phyloP scores from a whole-genome alignment of 176 grass and related monocot genomes.

The Oryza glumipatula region DNA sequence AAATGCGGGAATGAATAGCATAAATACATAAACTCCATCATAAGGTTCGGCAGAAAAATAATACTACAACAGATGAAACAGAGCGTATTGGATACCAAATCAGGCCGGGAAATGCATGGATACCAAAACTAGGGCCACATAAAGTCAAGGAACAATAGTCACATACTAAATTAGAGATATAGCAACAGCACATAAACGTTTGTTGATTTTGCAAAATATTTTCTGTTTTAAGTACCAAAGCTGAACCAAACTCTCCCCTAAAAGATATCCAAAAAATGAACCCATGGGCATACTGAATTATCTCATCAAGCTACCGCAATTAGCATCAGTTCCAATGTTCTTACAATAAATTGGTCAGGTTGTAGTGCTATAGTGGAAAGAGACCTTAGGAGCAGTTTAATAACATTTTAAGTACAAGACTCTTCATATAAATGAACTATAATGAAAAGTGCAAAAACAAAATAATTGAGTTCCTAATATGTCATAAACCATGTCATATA shows the following conservation, averaged over 20 bases:
- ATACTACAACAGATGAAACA: neutral
- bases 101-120: neutral
- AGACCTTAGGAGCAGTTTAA: neutral
- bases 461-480: no score
- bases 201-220: neutral
- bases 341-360: neutral
- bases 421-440: neutral
- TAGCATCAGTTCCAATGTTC: neutral
- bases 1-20: neutral
- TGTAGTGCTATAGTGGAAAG: neutral
- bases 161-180: conserved; percentile 1
- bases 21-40: neutral
- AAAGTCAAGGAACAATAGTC: conserved; percentile 15
- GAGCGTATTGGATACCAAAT: neutral
- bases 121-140: neutral
- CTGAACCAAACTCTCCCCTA: neutral
- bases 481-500: no score
- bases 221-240: neutral
- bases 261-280: conserved; percentile 13
- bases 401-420: neutral
- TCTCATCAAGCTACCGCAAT: neutral
- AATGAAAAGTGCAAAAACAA: neutral
- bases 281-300: neutral
- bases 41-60: neutral
- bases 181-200: neutral